These are phyloP conservation scores for Boletales sp. DNA, from an alignment of 768 basidiomycete species.

Conservation along the genomic window DNA sequence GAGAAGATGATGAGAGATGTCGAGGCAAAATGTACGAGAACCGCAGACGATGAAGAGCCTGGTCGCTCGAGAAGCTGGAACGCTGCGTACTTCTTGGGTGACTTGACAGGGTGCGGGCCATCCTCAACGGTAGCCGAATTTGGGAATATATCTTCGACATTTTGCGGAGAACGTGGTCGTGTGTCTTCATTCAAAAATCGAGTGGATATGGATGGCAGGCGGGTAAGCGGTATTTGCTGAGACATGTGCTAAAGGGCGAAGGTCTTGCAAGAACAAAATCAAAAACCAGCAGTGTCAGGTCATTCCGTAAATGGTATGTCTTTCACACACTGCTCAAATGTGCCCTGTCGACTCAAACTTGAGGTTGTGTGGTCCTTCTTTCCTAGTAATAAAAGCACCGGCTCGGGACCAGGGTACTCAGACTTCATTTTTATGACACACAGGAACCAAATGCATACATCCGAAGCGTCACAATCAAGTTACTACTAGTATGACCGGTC, in stretches of 20 bases:
- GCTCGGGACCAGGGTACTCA: too few relatives aligned
- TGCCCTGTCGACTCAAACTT: too few relatives aligned
- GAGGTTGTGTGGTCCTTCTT: too few relatives aligned
- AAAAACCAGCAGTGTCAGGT: too few relatives aligned
- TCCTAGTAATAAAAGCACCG: too few relatives aligned
- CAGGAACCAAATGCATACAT: too few relatives aligned
- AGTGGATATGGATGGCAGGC: constrained; percentile 22
- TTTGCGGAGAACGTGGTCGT: constrained; percentile 28
- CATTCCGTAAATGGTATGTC: too few relatives aligned
- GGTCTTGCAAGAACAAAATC: too few relatives aligned
- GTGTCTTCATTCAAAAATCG: constrained; percentile 46
- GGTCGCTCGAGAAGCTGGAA: constrained; percentile 78
- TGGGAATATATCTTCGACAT: constrained; percentile 39
- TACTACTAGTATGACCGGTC: too few relatives aligned
- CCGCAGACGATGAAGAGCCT: constrained; percentile 70
- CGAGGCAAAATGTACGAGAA: constrained; percentile 66
- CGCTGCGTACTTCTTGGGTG: constrained; percentile 59
- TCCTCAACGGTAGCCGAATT: constrained; percentile 34
- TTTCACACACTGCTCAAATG: too few relatives aligned
- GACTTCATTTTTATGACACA: too few relatives aligned
- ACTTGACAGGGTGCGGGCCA: constrained; percentile 24
- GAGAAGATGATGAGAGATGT: constrained; percentile 72
- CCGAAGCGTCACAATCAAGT: too few relatives aligned
- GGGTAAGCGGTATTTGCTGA: constrained; percentile 28
- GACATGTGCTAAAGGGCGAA: constrained; percentile 16